These are phyloP conservation scores for Neocucurbitaria cava DNA, from an alignment of 2,329 filamentous ascomycete species.

Conservation along the genomic window DNA sequence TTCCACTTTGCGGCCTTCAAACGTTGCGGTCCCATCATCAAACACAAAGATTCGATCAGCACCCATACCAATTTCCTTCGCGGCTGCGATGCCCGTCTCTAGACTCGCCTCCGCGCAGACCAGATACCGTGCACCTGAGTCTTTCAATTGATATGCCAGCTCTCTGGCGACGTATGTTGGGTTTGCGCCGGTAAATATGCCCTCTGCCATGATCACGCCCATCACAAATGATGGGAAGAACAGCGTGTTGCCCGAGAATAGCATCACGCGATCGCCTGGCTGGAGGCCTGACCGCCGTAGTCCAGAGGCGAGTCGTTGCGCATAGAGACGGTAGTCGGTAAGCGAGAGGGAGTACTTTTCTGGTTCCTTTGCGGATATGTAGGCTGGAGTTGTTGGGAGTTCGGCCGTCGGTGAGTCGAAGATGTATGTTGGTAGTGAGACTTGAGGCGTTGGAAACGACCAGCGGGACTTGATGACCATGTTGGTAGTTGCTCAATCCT, in stretches of 20 bases:
- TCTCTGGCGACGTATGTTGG: conserved; percentile 72
- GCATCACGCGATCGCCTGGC: conserved; percentile 70
- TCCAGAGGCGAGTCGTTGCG: conserved; percentile 75
- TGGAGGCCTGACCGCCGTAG: conserved; percentile 69
- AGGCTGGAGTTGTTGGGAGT: conserved; percentile 55
- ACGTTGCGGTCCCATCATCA: conserved; percentile 60
- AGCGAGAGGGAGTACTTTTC: conserved; percentile 71
- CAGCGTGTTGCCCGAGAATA: conserved; percentile 76
- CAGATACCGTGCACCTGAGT: conserved; percentile 72
- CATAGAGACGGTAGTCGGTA: conserved; percentile 70
- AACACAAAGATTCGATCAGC: conserved; percentile 68
- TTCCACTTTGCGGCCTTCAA: conserved; percentile 50
- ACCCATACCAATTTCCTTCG: conserved; percentile 63
- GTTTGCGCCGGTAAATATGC: conserved; percentile 79
- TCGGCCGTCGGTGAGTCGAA: conserved; percentile 59
- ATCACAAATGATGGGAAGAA: conserved; percentile 75
- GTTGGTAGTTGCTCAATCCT: conserved; percentile 9
- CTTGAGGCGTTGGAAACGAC: conserved; percentile 54
- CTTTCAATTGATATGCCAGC: conserved; percentile 75
- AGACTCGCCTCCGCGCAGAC: conserved; percentile 68
- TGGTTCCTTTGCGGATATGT: conserved; percentile 71
- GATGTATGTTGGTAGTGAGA: conserved; percentile 56
- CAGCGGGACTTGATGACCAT: conserved; percentile 64
- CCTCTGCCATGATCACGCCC: conserved; percentile 78
- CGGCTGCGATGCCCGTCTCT: conserved; percentile 71